Evolutionary conservation across 2,329 filamentous ascomycete genomes (phyloP), one percentile per base, ranked within the genome.

Genomic region (Hymenoscyphus salicellus): DNA sequence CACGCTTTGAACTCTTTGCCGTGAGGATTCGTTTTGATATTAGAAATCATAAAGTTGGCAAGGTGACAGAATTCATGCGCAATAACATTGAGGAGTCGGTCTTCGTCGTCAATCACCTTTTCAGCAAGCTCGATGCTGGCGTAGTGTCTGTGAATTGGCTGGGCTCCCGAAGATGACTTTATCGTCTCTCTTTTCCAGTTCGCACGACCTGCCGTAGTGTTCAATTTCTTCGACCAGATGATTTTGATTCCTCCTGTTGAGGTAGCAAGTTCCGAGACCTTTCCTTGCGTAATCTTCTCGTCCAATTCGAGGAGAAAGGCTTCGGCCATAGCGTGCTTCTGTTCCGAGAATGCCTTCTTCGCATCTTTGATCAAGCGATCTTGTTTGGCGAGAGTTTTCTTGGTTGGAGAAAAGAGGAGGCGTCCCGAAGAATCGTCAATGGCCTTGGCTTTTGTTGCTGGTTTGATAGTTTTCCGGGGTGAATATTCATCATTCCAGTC

Each of bases 31-130:
- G 87, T 88, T 55, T 86, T 88, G 41, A 93, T 80, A 41, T 88
- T 86, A 58, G 84, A 89, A 68, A 98, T 81, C 87, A 98, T 96
- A 77, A 94, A 97, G 72, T 93, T 96, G 55, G 92, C 89, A 1
- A 98, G 80, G 74, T 99, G 95, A 76, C 95, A 98, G 79, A 95
- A 98, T 73, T 99, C 95, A 76, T 99, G 95, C 0, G 94, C 92
- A n/a, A 98, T 79, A 0, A 95, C 93, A 76, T 97, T 97, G 68
- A 95, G 83, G 1, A 98, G 83, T 2, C 92, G 86, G 64, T 89
- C 78, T 70, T 91, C 86, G 72, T 89, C 84, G 74, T 92, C 87
- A 67, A 98, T 93, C 57, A 97, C 89, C 75, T 96, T 96, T 62
- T 91, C 87, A 0, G 93, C 92, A 2, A 98, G 85, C 75, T 98